Conservation (phyloP, 2,329 filamentous ascomycete genomes). For the Pestalotiopsis sp. region DNA sequence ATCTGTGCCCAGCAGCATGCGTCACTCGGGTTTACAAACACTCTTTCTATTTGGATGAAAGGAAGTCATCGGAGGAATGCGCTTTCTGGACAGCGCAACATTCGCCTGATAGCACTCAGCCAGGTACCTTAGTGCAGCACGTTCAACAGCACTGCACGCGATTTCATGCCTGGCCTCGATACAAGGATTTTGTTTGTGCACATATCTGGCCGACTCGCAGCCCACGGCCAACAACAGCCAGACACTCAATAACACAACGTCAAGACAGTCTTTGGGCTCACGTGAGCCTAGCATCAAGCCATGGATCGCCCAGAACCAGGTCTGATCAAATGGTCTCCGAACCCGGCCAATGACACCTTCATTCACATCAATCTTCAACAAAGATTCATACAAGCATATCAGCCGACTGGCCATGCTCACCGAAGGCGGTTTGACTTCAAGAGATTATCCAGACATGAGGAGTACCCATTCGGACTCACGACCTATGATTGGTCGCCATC, state of each 20-base stretch:
- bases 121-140: neutral
- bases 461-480: slow-evolving; percentile 61
- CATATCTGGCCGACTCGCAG: neutral
- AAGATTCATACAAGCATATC: slow-evolving; percentile 63
- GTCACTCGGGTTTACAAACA: neutral
- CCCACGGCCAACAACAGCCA: neutral
- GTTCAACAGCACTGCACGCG: neutral
- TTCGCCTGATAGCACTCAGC: neutral
- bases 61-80: neutral
- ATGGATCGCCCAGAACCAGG: slow-evolving; percentile 65
- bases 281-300: neutral
- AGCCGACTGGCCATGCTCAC: slow-evolving; percentile 62
- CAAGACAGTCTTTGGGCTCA: neutral
- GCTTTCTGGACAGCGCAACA: neutral
- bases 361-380: slow-evolving; percentile 68
- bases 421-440: slow-evolving; percentile 59
- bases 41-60: neutral
- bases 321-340: slow-evolving; percentile 69
- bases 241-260: neutral
- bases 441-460: slow-evolving; percentile 61
- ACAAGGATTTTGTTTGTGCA: neutral
- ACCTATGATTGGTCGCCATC: slow-evolving; percentile 70
- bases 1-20: neutral
- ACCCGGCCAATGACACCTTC: slow-evolving; percentile 60
- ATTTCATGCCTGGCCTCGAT: neutral